phyloP scores from a whole-genome alignment of 768 basidiomycete genomes.

The Suillus sp. region DNA sequence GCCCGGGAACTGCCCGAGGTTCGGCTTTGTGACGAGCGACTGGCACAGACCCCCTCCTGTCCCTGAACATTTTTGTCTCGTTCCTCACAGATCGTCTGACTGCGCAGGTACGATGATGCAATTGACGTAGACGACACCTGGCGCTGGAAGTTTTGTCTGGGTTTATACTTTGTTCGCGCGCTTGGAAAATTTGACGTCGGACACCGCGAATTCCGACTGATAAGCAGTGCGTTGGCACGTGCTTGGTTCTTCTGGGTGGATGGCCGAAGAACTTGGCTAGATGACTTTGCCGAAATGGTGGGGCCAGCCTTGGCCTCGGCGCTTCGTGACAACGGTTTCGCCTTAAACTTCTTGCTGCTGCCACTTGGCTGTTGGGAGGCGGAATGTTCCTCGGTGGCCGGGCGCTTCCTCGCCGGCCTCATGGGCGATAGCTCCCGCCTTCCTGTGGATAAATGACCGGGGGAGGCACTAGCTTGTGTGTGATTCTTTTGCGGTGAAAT shows the following conservation, averaged over 20 bases:
- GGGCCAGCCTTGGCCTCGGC: conserved; percentile 20
- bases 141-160: conserved; percentile 19
- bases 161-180: conserved; percentile 34
- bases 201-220: conserved; percentile 10
- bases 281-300: conserved; percentile 18
- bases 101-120: conserved; percentile 19
- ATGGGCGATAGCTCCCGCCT: conserved; percentile 37
- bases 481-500: conserved; percentile 45
- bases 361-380: conserved; percentile 22
- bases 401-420: conserved; percentile 51
- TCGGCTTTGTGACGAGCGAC: conserved; percentile 3
- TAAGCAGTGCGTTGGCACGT: conserved; percentile 11
- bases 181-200: conserved; percentile 22
- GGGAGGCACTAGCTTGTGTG: conserved; percentile 14
- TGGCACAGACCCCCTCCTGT: conserved; percentile 12
- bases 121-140: conserved; percentile 18
- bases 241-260: conserved; percentile 16
- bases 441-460: conserved; percentile 23
- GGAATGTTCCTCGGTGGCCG: conserved; percentile 32
- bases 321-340: conserved; percentile 26
- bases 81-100: conserved; percentile 15
- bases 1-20: conserved; percentile 13
- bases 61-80: conserved; percentile 18
- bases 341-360: conserved; percentile 33
- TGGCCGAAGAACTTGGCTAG: conserved; percentile 2